Evolutionary conservation across 106 monocot genomes (phyloP).

Genomic region (Phalaenopsis equestris): DNA sequence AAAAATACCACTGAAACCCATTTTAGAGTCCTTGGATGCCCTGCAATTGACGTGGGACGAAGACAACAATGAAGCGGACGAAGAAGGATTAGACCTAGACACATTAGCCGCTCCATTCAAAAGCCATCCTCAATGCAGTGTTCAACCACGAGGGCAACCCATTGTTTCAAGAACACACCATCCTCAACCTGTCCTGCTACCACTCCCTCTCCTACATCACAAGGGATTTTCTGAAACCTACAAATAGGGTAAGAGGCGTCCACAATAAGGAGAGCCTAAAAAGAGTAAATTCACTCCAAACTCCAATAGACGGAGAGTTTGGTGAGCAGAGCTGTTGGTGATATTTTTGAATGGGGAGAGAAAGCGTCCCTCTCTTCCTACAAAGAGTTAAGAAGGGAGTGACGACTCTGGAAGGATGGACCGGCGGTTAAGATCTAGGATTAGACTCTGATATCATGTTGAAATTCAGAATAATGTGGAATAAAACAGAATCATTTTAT

Average conservation of each 20-base stretch:
- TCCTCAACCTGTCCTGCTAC: neutral
- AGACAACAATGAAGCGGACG: slow-evolving; percentile 9
- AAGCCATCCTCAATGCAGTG: slow-evolving; percentile 48
- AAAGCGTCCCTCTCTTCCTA: no score
- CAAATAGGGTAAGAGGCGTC: neutral
- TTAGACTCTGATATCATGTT: no score
- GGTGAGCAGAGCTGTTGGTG: neutral
- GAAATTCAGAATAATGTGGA: no score
- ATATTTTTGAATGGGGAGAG: no score
- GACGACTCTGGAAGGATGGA: no score
- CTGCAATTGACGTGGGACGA: neutral
- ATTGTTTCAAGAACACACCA: neutral
- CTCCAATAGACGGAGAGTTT: neutral
- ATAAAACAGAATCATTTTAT: no score
- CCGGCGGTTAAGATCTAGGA: no score
- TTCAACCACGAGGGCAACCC: slow-evolving; percentile 33
- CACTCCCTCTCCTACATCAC: neutral
- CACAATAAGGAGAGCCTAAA: neutral
- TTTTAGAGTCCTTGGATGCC: slow-evolving; percentile 22
- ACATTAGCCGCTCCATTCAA: slow-evolving; percentile 20
- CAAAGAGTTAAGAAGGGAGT: no score
- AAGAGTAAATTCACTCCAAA: neutral
- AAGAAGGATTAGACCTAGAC: slow-evolving; percentile 10
- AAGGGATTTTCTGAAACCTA: neutral
- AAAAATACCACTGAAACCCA: slow-evolving; percentile 58